A percentile compares a stretch with the other conserved stretches of the same genome.
phyloP scores from a whole-genome alignment of 2,329 filamentous ascomycete genomes.

The Rutstroemia sp. region DNA sequence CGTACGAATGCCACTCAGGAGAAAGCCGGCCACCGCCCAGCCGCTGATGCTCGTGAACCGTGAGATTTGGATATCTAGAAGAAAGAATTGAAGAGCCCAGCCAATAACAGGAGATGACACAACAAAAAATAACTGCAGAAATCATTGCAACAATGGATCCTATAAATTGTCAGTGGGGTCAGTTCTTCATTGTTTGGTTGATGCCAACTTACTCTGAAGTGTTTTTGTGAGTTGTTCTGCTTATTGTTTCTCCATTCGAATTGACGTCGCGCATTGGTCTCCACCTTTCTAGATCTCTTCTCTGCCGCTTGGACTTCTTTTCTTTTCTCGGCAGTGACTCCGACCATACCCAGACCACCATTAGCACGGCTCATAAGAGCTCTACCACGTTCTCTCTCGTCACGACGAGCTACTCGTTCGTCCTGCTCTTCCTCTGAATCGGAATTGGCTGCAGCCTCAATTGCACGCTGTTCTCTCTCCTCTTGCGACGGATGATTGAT shows the following conservation, averaged over 20 bases:
- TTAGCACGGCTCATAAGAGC: constrained; percentile 60
- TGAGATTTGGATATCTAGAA: constrained; percentile 1
- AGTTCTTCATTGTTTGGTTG: background rate
- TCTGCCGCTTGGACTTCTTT: constrained; percentile 58
- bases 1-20: too few relatives aligned
- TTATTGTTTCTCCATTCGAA: constrained; percentile 67
- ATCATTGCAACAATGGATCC: constrained; percentile 31
- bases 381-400: constrained; percentile 39
- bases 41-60: background rate
- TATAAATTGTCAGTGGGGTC: constrained; percentile 19
- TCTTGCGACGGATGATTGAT: constrained; percentile 72
- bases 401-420: constrained; percentile 31
- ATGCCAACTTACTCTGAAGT: constrained; percentile 50
- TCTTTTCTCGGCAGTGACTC: constrained; percentile 70
- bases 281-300: constrained; percentile 59
- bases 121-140: constrained; percentile 8
- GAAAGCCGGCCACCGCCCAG: background rate
- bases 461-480: constrained; percentile 63
- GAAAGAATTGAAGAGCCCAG: background rate
- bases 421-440: constrained; percentile 38
- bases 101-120: constrained; percentile 1
- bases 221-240: constrained; percentile 59
- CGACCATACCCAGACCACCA: constrained; percentile 68
- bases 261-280: constrained; percentile 52
- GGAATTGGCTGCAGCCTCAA: constrained; percentile 44